A percentile compares a stretch with the other conserved stretches of the same genome.
These are phyloP conservation scores for Stentor roeselii DNA, from an alignment of 73 alveolate genomes.

Conservation along the genomic window DNA sequence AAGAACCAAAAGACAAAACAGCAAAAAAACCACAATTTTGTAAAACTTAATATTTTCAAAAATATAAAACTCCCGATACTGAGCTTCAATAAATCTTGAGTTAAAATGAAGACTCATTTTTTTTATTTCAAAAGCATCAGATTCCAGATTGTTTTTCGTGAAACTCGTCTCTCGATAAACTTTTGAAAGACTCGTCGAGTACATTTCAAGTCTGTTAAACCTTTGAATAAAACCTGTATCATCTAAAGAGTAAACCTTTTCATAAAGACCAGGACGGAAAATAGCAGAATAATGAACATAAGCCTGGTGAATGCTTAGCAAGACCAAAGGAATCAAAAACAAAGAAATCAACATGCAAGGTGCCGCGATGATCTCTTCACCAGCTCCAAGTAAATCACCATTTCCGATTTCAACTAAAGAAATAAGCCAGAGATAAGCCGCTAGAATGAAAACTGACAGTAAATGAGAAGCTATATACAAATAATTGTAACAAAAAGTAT, in stretches of 20 bases:
- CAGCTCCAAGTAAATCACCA: neutral
- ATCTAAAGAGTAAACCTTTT: neutral
- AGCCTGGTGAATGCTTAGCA: neutral
- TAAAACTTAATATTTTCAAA: neutral
- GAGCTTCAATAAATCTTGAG: conserved; percentile 2
- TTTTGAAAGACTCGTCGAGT: neutral
- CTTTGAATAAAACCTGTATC: neutral
- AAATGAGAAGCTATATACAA: neutral
- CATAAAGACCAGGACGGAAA: neutral
- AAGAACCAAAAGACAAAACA: neutral
- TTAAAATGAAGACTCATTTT: neutral
- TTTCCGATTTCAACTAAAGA: neutral
- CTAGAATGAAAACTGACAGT: neutral
- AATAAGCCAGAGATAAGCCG: neutral
- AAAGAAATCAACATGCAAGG: neutral
- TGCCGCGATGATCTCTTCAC: neutral
- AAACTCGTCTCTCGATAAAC: neutral
- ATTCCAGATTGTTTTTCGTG: neutral
- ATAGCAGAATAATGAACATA: neutral
- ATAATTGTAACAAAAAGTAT: neutral
- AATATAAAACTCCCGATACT: neutral
- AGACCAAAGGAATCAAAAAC: neutral
- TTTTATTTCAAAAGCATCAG: neutral
- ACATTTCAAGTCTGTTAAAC: neutral
- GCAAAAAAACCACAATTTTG: neutral